A percentile compares a stretch with the other conserved stretches of the same genome.
Conservation (phyloP, 75 land plant species). For the Cryptomeria japonica region DNA sequence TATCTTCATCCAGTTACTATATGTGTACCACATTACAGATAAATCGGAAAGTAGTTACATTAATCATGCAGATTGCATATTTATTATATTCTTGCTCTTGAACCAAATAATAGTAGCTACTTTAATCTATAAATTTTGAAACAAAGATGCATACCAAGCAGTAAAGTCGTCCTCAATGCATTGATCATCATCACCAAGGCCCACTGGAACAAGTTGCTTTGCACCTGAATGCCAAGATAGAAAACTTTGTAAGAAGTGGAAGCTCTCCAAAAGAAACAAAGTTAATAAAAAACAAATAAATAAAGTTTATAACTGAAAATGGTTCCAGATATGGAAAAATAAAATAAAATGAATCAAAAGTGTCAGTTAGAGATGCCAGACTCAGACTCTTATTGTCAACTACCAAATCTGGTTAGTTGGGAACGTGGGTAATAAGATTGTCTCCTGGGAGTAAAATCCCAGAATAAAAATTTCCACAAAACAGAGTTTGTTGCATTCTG, state of each 20-base stretch:
- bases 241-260: not conserved
- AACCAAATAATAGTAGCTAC: not conserved
- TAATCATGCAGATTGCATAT: not conserved
- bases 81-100: not conserved
- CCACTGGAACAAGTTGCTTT: slow-evolving; percentile 65
- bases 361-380: not conserved
- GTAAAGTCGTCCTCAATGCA: slow-evolving; percentile 97
- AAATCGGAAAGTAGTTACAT: not conserved
- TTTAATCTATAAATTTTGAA: not conserved
- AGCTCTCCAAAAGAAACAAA: not conserved
- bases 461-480: not conserved
- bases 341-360: not conserved
- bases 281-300: not conserved
- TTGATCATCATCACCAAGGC: slow-evolving; percentile 95
- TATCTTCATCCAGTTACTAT: not conserved
- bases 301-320: not conserved
- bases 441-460: not conserved
- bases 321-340: not conserved
- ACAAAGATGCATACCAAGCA: slow-evolving; percentile 62
- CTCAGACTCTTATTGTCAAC: not conserved
- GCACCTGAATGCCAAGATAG: slow-evolving; percentile 46
- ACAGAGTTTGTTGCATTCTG: not conserved
- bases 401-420: not conserved
- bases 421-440: not conserved
- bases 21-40: not conserved